A percentile compares a stretch with the other conserved stretches of the same genome.
These are phyloP conservation scores for Russula ochroleuca DNA, from an alignment of 768 basidiomycete genomes.

Conservation along the genomic window DNA sequence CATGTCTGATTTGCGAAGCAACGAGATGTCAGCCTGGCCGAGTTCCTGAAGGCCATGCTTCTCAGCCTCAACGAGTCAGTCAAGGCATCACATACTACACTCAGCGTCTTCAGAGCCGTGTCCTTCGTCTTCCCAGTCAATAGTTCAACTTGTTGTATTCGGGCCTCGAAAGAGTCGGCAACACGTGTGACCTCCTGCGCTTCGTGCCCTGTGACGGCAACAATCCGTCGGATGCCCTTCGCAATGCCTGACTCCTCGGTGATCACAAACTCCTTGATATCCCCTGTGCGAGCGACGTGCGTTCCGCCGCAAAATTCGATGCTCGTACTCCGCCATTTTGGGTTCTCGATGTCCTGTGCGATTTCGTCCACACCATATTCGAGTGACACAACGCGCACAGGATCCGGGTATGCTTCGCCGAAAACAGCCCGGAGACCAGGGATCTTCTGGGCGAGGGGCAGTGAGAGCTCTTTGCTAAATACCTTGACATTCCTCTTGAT, in stretches of 20 bases:
- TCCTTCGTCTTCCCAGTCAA: constrained; percentile 80
- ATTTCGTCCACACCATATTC: constrained; percentile 89
- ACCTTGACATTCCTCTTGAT: constrained; percentile 86
- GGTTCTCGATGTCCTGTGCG: constrained; percentile 75
- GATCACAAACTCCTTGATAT: constrained; percentile 95
- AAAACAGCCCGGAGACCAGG: constrained; percentile 96
- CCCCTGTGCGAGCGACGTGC: constrained; percentile 95
- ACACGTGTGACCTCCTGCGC: constrained; percentile 74
- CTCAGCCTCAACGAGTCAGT: background rate
- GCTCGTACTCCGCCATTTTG: constrained; percentile 87
- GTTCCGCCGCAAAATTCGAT: constrained; percentile 99
- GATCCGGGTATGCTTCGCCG: constrained; percentile 96
- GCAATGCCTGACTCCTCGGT: constrained; percentile 96
- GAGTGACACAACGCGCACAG: constrained; percentile 90
- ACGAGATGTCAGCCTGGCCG: constrained; percentile 82
- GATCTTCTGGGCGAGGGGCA: constrained; percentile 76
- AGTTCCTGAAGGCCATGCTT: constrained; percentile 58
- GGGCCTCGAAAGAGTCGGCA: constrained; percentile 57
- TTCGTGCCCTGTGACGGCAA: constrained; percentile 92
- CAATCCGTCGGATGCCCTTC: constrained; percentile 93
- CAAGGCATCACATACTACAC: constrained; percentile 50
- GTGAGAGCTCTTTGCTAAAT: constrained; percentile 78
- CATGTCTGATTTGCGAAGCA: constrained; percentile 74
- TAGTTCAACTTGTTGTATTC: constrained; percentile 57
- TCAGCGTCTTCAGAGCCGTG: constrained; percentile 74